phyloP scores from a whole-genome alignment of 106 monocot genomes.

The Iris macrosiphon region DNA sequence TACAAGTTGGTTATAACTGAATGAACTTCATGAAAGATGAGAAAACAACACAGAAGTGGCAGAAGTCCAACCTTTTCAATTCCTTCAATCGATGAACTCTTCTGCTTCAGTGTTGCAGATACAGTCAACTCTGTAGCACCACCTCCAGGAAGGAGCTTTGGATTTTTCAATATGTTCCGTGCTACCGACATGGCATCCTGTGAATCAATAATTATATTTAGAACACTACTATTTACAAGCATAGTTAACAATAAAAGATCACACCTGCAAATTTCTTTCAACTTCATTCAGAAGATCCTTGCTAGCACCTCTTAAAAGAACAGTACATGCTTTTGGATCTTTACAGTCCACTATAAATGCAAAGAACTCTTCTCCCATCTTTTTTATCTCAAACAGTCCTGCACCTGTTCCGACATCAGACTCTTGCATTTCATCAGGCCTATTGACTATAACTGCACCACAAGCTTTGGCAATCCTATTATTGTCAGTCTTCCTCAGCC shows the following conservation, averaged over 20 bases:
- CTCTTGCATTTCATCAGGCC: slow-evolving; percentile 94
- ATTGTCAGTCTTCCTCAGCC: slow-evolving; percentile 86
- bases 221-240: too few species aligned
- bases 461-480: slow-evolving; percentile 89
- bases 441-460: slow-evolving; percentile 89
- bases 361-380: slow-evolving; percentile 96
- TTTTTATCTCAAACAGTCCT: slow-evolving; percentile 93
- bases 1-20: neutral
- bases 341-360: slow-evolving; percentile 90
- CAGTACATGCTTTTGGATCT: slow-evolving; percentile 92
- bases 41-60: neutral
- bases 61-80: slow-evolving; percentile 65
- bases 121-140: slow-evolving; percentile 92
- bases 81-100: slow-evolving; percentile 95
- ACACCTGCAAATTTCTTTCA: slow-evolving; percentile 96
- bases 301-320: slow-evolving; percentile 92
- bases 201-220: neutral
- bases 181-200: slow-evolving; percentile 97
- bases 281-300: slow-evolving; percentile 98
- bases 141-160: slow-evolving; percentile 94
- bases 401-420: slow-evolving; percentile 94
- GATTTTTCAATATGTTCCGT: slow-evolving; percentile 89
- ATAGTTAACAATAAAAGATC: slow-evolving; percentile 3
- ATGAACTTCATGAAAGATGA: neutral
- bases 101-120: slow-evolving; percentile 87